These are phyloP conservation scores for Globisporangium echinulatum DNA, from an alignment of 352 stramenopile species.

Conservation along the genomic window DNA sequence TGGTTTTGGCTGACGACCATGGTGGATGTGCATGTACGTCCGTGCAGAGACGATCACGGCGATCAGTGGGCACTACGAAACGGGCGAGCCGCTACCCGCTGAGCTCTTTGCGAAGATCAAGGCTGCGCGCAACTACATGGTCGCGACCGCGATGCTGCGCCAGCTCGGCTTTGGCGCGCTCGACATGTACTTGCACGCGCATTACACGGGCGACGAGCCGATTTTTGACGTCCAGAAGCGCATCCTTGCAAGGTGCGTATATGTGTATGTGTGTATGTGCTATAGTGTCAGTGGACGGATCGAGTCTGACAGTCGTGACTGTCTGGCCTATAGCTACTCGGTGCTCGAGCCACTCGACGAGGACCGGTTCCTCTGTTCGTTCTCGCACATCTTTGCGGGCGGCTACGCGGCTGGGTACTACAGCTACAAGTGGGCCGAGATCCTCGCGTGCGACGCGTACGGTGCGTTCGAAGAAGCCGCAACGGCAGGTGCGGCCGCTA, in stretches of 20 bases:
- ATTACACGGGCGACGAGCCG: conserved; percentile 67
- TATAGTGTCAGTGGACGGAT: too few species aligned
- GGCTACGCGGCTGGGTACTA: conserved; percentile 98
- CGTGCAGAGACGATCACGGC: conserved; percentile 73
- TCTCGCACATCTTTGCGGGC: conserved; percentile 97
- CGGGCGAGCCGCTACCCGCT: conserved; percentile 85
- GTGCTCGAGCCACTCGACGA: conserved; percentile 89
- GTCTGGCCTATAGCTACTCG: conserved; percentile 37
- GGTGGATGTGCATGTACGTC: too few species aligned
- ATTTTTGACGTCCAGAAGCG: conserved; percentile 93
- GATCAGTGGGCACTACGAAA: conserved; percentile 84
- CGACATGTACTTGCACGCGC: conserved; percentile 81
- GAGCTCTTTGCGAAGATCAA: conserved; percentile 96
- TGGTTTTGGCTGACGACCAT: neutral
- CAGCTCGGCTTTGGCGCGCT: conserved; percentile 94
- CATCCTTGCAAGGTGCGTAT: conserved; percentile 75
- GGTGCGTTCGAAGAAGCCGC: conserved; percentile 95
- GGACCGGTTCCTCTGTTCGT: conserved; percentile 97
- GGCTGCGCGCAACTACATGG: conserved; percentile 93
- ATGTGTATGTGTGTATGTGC: neutral
- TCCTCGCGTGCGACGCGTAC: conserved; percentile 97
- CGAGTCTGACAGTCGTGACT: neutral
- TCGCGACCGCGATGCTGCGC: conserved; percentile 91
- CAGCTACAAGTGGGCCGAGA: conserved; percentile 96
- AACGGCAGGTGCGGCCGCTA: conserved; percentile 13